These are phyloP conservation scores for Glycyrrhiza uralensis DNA, from an alignment of 306 rosid species.

Conservation along the genomic window DNA sequence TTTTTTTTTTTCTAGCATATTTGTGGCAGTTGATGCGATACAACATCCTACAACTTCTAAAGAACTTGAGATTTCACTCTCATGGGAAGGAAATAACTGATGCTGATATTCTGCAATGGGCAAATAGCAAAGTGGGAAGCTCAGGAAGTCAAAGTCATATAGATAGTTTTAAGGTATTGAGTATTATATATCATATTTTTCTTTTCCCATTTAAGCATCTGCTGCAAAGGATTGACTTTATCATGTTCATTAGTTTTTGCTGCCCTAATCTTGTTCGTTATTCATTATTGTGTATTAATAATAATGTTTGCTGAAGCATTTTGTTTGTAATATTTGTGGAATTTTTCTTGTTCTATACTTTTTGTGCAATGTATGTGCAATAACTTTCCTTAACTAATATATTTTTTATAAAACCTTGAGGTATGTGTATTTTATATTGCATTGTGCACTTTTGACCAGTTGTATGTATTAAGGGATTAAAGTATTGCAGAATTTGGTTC, in stretches of 20 bases:
- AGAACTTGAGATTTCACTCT: slow-evolving; percentile 88
- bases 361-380: no score
- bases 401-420: neutral
- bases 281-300: neutral
- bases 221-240: neutral
- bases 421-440: neutral
- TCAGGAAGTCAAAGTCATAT: slow-evolving; percentile 73
- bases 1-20: slow-evolving; percentile 56
- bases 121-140: slow-evolving; percentile 73
- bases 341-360: neutral
- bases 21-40: slow-evolving; percentile 97
- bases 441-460: neutral
- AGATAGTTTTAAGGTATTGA: slow-evolving; percentile 77
- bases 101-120: slow-evolving; percentile 92
- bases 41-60: slow-evolving; percentile 87
- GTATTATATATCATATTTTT: neutral
- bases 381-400: neutral
- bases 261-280: neutral
- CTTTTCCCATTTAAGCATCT: neutral
- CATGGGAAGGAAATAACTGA: slow-evolving; percentile 89
- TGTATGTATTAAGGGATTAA: neutral
- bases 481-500: neutral
- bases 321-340: neutral
- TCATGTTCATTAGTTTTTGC: neutral
- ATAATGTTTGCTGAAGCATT: neutral